A percentile compares a stretch with the other conserved stretches of the same genome.
Evolutionary conservation across 2,329 filamentous ascomycete genomes (phyloP).

Genomic region (Magnaporthiopsis incrustans): DNA sequence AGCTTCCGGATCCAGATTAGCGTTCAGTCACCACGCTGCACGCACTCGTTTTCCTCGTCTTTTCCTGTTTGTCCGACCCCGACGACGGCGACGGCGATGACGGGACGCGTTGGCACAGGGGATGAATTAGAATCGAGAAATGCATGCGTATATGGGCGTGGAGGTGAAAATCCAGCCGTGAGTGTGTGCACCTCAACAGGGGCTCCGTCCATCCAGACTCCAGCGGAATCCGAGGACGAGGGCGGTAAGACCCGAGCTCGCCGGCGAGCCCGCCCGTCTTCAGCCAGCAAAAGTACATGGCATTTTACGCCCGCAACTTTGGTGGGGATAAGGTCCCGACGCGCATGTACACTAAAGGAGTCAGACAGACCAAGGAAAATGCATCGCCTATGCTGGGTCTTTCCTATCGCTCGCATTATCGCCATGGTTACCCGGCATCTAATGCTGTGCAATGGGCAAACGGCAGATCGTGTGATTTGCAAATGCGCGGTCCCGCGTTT

Average conservation of each 20-base stretch:
- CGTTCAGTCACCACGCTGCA: neutral
- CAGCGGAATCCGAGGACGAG: neutral
- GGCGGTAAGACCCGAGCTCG: neutral
- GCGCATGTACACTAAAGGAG: neutral
- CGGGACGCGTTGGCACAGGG: neutral
- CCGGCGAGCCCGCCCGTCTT: neutral
- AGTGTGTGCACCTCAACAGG: neutral
- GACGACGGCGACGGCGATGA: neutral
- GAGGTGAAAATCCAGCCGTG: neutral
- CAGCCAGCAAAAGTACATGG: neutral
- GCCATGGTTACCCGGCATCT: neutral
- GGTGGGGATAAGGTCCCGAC: neutral
- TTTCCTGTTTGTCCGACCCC: neutral
- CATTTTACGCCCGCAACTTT: neutral
- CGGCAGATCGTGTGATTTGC: neutral
- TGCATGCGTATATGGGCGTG: neutral
- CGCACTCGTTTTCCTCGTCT: neutral
- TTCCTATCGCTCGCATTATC: neutral
- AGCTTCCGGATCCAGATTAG: neutral
- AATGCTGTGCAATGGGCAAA: neutral
- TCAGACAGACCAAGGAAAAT: neutral
- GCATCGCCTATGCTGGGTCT: neutral
- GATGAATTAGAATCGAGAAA: neutral
- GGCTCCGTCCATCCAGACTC: neutral
- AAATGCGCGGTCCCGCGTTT: neutral